These are phyloP conservation scores for Neofusicoccum parvum DNA, from an alignment of 2,329 filamentous ascomycete species.

Conservation along the genomic window DNA sequence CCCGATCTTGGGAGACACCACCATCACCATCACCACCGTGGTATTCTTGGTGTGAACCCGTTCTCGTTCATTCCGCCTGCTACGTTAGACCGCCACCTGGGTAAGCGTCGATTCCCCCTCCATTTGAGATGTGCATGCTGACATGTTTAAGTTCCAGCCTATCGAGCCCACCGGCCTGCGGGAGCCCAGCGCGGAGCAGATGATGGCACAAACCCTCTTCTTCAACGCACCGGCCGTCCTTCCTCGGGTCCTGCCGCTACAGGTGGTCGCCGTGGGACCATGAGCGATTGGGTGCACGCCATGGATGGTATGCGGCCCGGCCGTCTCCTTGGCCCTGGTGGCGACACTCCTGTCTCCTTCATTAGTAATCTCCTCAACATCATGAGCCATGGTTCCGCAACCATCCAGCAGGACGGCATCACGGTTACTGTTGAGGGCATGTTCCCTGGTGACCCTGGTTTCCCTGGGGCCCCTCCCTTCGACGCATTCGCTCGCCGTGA, in stretches of 20 bases:
- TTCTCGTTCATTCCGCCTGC: slow-evolving; percentile 40
- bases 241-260: slow-evolving; percentile 25
- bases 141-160: slow-evolving; percentile 42
- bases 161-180: slow-evolving; percentile 57
- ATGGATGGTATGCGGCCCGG: slow-evolving; percentile 51
- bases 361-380: slow-evolving; percentile 61
- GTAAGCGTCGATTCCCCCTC: slow-evolving; percentile 18
- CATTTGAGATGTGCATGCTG: slow-evolving; percentile 3
- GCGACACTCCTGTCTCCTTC: slow-evolving; percentile 56
- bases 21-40: slow-evolving; percentile 50
- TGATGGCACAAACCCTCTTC: slow-evolving; percentile 83
- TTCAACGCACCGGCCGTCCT: slow-evolving; percentile 62
- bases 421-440: slow-evolving; percentile 43
- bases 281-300: slow-evolving; percentile 52
- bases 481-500: slow-evolving; percentile 34
- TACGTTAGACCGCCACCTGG: slow-evolving; percentile 54
- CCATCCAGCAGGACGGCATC: slow-evolving; percentile 43
- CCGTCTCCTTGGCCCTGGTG: slow-evolving; percentile 41
- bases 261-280: slow-evolving; percentile 8
- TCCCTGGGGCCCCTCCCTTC: neutral
- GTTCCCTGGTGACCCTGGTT: slow-evolving; percentile 40
- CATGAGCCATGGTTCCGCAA: slow-evolving; percentile 49
- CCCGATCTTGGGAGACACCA: slow-evolving; percentile 36
- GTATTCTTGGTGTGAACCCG: slow-evolving; percentile 60
- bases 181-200: slow-evolving; percentile 63